phyloP scores from a whole-genome alignment of 2,329 filamentous ascomycete species.

The Endocalyx cinctus region DNA sequence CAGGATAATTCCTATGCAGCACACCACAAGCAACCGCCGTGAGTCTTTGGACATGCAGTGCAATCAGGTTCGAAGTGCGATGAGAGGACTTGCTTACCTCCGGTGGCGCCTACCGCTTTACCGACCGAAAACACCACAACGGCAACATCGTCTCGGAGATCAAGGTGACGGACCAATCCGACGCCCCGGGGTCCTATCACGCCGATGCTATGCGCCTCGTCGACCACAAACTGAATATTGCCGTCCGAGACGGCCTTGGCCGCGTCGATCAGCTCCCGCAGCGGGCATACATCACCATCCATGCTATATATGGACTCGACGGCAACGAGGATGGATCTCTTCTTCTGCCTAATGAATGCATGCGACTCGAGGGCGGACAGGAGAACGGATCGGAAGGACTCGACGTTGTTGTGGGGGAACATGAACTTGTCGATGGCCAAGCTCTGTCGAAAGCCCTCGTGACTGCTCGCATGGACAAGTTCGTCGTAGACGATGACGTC shows the following conservation, averaged over 20 bases:
- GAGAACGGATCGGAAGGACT: conserved; percentile 35
- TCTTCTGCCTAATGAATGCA: conserved; percentile 19
- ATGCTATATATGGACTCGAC: conserved; percentile 43
- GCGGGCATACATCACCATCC: conserved; percentile 40
- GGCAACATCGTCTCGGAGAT: conserved; percentile 45
- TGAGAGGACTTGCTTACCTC: conserved; percentile 14
- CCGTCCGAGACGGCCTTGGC: conserved; percentile 28
- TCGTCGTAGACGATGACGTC: conserved; percentile 62
- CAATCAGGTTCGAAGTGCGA: not conserved
- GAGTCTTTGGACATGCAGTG: conserved; percentile 1
- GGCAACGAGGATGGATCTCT: conserved; percentile 31
- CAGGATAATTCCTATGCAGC: conserved; percentile 20
- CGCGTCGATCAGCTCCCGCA: conserved; percentile 31
- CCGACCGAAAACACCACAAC: conserved; percentile 47
- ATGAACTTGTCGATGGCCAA: conserved; percentile 40
- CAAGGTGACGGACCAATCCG: conserved; percentile 45
- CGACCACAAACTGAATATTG: conserved; percentile 46
- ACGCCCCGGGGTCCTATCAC: conserved; percentile 43
- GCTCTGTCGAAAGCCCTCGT: conserved; percentile 57
- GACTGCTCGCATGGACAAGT: conserved; percentile 61
- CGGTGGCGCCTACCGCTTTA: conserved; percentile 43
- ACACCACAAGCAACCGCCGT: not conserved
- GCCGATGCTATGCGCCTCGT: conserved; percentile 52
- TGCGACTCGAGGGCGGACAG: conserved; percentile 24
- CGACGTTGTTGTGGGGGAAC: conserved; percentile 39